Percentiles rank a stretch among this genome's conserved stretches.
These are phyloP conservation scores for Pinus albicaulis DNA, from an alignment of 75 land plant genomes.

Conservation along the genomic window DNA sequence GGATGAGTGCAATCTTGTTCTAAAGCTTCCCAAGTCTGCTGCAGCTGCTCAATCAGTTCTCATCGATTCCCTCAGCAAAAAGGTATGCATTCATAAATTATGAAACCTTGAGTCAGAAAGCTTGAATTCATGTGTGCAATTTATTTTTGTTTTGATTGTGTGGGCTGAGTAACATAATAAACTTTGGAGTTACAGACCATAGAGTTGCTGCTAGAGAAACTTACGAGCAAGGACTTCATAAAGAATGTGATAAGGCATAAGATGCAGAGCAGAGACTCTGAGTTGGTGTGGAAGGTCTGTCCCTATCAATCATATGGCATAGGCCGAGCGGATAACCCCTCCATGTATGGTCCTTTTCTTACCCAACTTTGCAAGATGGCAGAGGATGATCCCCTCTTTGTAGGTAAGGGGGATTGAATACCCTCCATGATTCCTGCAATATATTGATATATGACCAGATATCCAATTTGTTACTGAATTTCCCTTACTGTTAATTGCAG, in stretches of 20 bases:
- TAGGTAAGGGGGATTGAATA: not conserved
- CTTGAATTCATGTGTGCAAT: not conserved
- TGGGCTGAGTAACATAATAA: not conserved
- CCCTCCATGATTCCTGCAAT: too few relatives aligned
- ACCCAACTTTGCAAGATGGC: not conserved
- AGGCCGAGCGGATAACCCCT: not conserved
- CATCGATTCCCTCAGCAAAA: not conserved
- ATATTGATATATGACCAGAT: too few relatives aligned
- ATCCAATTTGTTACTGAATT: too few relatives aligned
- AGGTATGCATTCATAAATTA: not conserved
- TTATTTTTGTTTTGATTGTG: not conserved
- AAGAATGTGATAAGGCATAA: not conserved
- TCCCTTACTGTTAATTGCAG: not conserved
- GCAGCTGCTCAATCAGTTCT: not conserved
- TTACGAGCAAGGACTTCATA: not conserved
- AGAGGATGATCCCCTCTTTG: not conserved
- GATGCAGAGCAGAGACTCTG: not conserved
- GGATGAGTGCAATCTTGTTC: not conserved
- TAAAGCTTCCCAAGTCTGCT: slow-evolving; percentile 1
- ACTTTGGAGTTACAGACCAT: not conserved
- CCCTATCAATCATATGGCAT: not conserved
- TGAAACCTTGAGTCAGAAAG: not conserved
- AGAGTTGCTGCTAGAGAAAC: not conserved
- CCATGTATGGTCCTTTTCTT: not conserved
- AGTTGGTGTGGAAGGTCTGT: not conserved